Conservation (phyloP, 1,139 yeast genomes). For the Zygosaccharomyces pseudobailii region DNA sequence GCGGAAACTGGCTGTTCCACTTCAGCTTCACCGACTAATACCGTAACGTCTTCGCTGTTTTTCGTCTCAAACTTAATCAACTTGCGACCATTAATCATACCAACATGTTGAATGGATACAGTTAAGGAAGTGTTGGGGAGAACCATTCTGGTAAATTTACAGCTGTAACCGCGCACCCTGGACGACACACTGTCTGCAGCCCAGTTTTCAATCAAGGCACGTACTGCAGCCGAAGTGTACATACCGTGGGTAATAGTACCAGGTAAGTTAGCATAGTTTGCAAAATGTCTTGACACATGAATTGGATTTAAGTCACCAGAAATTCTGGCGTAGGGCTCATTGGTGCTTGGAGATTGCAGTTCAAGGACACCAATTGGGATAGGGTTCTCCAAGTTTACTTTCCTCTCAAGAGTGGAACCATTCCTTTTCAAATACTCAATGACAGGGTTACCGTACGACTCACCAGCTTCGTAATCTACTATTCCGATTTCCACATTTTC, state of each 20-base stretch:
- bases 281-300: slow-evolving; percentile 93
- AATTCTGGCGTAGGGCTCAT: slow-evolving; percentile 94
- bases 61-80: slow-evolving; percentile 86
- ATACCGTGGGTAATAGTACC: slow-evolving; percentile 99
- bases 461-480: slow-evolving; percentile 86
- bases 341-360: slow-evolving; percentile 56
- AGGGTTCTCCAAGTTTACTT: slow-evolving; percentile 81
- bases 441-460: slow-evolving; percentile 95
- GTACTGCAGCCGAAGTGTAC: slow-evolving; percentile 94
- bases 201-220: slow-evolving; percentile 95
- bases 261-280: slow-evolving; percentile 86
- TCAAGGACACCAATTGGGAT: slow-evolving; percentile 72
- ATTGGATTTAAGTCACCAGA: slow-evolving; percentile 99
- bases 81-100: slow-evolving; percentile 99
- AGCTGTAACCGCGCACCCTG: slow-evolving; percentile 91
- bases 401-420: slow-evolving; percentile 93
- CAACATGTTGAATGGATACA: slow-evolving; percentile 89
- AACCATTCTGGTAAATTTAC: slow-evolving; percentile 93
- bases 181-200: slow-evolving; percentile 96
- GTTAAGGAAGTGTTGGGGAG: slow-evolving; percentile 88
- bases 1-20: slow-evolving; percentile 97
- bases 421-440: slow-evolving; percentile 87
- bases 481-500: slow-evolving; percentile 85
- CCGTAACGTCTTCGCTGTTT: slow-evolving; percentile 76
- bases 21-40: slow-evolving; percentile 92